phyloP scores from a whole-genome alignment of 2,329 filamentous ascomycete genomes.

The Parafenestella ontariensis region DNA sequence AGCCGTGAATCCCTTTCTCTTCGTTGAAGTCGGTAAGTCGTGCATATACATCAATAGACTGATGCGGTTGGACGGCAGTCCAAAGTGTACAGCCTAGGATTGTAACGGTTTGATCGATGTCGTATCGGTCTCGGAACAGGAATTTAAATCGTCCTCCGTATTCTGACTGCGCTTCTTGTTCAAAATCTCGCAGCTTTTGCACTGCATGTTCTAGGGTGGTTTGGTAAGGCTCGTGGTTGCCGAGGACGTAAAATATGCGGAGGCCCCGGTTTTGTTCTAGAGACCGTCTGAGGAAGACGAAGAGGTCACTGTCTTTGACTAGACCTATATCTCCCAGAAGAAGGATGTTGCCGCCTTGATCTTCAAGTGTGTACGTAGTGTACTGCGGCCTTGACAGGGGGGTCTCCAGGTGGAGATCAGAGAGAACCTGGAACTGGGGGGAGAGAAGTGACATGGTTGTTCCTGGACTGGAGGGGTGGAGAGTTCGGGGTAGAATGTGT shows the following conservation, averaged over 20 bases:
- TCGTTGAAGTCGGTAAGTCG: constrained; percentile 28
- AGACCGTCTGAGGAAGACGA: constrained; percentile 15
- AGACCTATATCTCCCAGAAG: constrained; percentile 29
- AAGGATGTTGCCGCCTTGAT: constrained; percentile 13
- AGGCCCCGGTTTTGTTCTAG: constrained; percentile 5
- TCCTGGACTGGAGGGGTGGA: neutral
- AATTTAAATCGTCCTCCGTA: constrained; percentile 22
- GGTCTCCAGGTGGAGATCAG: constrained; percentile 32
- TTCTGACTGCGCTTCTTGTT: constrained; percentile 5
- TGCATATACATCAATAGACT: constrained; percentile 1
- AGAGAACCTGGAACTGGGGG: constrained; percentile 28
- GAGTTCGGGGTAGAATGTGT: too few relatives aligned
- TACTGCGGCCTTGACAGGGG: constrained; percentile 13
- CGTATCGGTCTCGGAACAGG: constrained; percentile 17
- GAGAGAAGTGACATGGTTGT: constrained; percentile 13
- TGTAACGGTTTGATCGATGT: constrained; percentile 18
- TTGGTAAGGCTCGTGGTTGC: constrained; percentile 27
- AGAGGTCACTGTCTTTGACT: constrained; percentile 13
- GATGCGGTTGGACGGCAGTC: constrained; percentile 8
- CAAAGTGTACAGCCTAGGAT: constrained; percentile 31
- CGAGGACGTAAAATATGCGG: constrained; percentile 25
- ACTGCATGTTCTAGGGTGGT: constrained; percentile 4
- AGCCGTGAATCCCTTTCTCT: constrained; percentile 34
- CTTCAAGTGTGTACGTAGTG: constrained; percentile 9
- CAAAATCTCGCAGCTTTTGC: constrained; percentile 15